Evolutionary conservation across 2,329 filamentous ascomycete genomes (phyloP).

Genomic region (Fusarium metavorans): DNA sequence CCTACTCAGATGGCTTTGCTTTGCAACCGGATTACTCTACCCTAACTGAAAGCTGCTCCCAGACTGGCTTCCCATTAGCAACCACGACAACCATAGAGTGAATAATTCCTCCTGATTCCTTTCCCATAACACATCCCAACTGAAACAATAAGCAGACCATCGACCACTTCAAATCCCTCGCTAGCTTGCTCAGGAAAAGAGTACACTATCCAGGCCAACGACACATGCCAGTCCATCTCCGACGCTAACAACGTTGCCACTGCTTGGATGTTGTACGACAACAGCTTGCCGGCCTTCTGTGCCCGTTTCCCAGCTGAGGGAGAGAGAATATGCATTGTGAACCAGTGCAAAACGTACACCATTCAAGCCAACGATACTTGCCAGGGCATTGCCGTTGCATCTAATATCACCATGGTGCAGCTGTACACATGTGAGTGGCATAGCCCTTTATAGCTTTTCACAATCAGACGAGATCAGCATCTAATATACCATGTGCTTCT

Average conservation of each 20-base stretch:
- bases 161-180: too few species aligned
- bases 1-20: constrained; percentile 2
- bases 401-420: background rate
- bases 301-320: background rate
- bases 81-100: constrained; percentile 2
- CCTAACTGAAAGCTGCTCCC: constrained; percentile 2
- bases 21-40: background rate
- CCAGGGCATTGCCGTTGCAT: background rate
- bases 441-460: background rate
- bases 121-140: too few species aligned
- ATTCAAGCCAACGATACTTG: constrained; percentile 12
- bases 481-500: background rate
- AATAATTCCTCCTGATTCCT: too few species aligned
- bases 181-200: too few species aligned
- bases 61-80: constrained; percentile 2
- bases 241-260: constrained; percentile 9
- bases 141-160: too few species aligned
- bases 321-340: constrained; percentile 2
- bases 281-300: constrained; percentile 8
- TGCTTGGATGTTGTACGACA: constrained; percentile 19
- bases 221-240: constrained; percentile 16
- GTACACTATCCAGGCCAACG: constrained; percentile 10
- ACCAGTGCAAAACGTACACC: constrained; percentile 9
- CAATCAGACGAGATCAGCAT: too few species aligned
- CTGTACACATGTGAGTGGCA: background rate